phyloP scores from a whole-genome alignment of 805 yeast genomes.

The Brettanomyces nanus region DNA sequence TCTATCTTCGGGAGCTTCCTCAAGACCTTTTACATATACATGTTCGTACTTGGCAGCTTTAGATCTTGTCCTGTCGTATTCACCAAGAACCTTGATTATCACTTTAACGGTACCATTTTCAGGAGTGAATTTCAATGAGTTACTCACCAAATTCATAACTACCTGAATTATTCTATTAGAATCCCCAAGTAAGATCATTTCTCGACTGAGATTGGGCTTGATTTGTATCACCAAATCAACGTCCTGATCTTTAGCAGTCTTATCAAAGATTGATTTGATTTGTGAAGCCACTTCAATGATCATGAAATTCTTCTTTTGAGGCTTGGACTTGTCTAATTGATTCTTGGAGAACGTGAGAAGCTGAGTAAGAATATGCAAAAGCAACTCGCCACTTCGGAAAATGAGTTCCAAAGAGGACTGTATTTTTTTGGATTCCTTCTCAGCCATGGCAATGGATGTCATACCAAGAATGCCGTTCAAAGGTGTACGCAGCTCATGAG shows the following conservation, averaged over 20 bases:
- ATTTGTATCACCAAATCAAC: conserved; percentile 59
- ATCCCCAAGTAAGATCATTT: conserved; percentile 74
- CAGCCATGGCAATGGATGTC: conserved; percentile 92
- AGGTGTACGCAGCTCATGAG: conserved; percentile 93
- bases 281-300: conserved; percentile 78
- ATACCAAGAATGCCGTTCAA: conserved; percentile 93
- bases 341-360: conserved; percentile 87
- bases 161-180: conserved; percentile 86
- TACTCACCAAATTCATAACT: conserved; percentile 85
- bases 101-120: conserved; percentile 76
- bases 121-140: conserved; percentile 88
- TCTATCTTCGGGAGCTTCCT: conserved; percentile 2
- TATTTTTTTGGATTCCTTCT: conserved; percentile 56
- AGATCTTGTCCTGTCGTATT: conserved; percentile 52
- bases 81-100: conserved; percentile 54
- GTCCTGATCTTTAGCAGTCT: conserved; percentile 68
- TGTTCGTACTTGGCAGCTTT: conserved; percentile 30
- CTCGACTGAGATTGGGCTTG: conserved; percentile 51
- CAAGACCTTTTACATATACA: conserved; percentile 34
- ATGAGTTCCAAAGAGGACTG: conserved; percentile 74
- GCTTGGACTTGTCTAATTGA: conserved; percentile 71
- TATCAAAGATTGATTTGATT: conserved; percentile 75
- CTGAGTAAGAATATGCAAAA: conserved; percentile 85
- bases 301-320: conserved; percentile 77
- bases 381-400: conserved; percentile 83